Evolutionary conservation across 495 filamentous ascomycete species (phyloP), one percentile per base, ranked within the genome.

Genomic region (Clohesyomyces aquaticus): DNA sequence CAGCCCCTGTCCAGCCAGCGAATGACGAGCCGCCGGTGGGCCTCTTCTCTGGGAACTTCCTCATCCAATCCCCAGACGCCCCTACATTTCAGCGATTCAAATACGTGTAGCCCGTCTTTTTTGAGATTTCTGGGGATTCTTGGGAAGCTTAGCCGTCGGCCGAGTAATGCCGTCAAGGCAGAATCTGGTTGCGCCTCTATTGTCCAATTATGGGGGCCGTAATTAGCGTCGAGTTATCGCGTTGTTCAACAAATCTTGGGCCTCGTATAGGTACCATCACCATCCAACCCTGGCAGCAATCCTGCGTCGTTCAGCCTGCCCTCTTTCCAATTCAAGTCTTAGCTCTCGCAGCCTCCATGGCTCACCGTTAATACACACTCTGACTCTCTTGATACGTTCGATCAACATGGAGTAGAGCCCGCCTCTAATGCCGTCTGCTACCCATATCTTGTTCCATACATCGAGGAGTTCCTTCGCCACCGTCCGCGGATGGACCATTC

Each of bases 371-470:
- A 70, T 51, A 45, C 67, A 70, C 18, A 70, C 50, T 3, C 63
- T 27, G 6, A 70, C 67, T 43, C 58, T 48, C 48, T 59, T 50
- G 35, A 70, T 66, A 21, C 67, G 43, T 23, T 70, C 58, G 14
- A 70, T 47, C 58, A 70, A 49, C 3, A 58, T 47, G 45, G 55
- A 54, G 27, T 69, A 65, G 23, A 60, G 26, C 12, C 1, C 43
- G 23, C 52, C 59, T 45, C 53, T 57, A 32, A 35, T 55, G 41
- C 56, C 48, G 11, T 49, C 38, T 6, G n/a, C 59, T 18, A 19
- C 28, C 62, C 67, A 70, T 12, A 70, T 63, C 46, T 52, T 58
- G 28, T 66, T 59, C 67, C 67, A 70, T 2, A 70, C 63, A 41
- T 59, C 59, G 9, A 66, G 47, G 25, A 70, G 26, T 18, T 66